These are phyloP conservation scores for Catharanthus roseus DNA, from an alignment of 257 asterid genomes.

Conservation along the genomic window DNA sequence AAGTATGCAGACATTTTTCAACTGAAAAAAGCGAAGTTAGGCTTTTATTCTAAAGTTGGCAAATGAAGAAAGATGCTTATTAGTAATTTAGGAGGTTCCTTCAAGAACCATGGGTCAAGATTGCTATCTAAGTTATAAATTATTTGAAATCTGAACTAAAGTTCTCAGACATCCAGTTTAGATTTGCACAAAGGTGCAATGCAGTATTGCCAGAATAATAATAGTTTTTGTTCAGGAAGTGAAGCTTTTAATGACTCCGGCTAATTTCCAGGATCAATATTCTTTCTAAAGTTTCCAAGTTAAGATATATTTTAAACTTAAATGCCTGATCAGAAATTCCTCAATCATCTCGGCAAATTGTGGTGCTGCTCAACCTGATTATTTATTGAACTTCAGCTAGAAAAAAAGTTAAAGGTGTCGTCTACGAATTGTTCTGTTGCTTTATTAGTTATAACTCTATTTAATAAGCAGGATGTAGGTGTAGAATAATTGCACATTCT, in stretches of 20 bases:
- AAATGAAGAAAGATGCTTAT: background rate
- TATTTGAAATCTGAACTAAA: background rate
- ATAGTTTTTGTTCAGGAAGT: background rate
- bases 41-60: background rate
- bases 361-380: background rate
- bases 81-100: background rate
- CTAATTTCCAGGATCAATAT: background rate
- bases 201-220: background rate
- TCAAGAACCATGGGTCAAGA: background rate
- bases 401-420: too few relatives aligned
- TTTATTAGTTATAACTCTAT: background rate
- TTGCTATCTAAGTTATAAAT: background rate
- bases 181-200: background rate
- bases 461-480: background rate
- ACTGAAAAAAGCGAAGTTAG: background rate
- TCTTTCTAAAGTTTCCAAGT: background rate
- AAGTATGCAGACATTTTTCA: background rate
- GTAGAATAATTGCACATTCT: background rate
- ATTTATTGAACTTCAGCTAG: background rate
- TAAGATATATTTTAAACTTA: conserved; percentile 1
- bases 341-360: background rate
- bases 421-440: background rate
- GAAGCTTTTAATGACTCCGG: background rate
- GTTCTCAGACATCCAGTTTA: background rate
- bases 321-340: background rate